phyloP scores from a whole-genome alignment of 306 rosid genomes.

The Glycyrrhiza uralensis region DNA sequence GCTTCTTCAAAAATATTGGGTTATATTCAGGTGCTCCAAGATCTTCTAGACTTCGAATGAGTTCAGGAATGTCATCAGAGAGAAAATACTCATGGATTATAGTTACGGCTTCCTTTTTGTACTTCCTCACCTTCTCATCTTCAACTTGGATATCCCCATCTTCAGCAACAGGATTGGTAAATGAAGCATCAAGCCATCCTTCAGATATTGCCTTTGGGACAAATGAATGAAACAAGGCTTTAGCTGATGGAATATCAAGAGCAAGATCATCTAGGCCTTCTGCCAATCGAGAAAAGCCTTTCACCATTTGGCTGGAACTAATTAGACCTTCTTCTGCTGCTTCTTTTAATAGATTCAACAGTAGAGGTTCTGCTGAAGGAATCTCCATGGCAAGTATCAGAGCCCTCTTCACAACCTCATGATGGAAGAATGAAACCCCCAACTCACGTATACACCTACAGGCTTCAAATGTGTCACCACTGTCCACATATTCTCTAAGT shows the following conservation, averaged over 20 bases:
- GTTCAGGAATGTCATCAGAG: constrained; percentile 96
- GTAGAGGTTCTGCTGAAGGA: constrained; percentile 58
- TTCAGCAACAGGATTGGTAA: constrained; percentile 51
- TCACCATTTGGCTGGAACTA: constrained; percentile 96
- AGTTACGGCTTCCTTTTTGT: constrained; percentile 79
- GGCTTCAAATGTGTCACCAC: constrained; percentile 81
- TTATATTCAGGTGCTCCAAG: constrained; percentile 75
- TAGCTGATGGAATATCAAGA: constrained; percentile 92
- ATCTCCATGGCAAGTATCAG: constrained; percentile 85
- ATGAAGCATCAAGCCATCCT: constrained; percentile 95
- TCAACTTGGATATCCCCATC: constrained; percentile 54
- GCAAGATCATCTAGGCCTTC: constrained; percentile 98
- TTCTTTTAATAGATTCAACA: constrained; percentile 78
- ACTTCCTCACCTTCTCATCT: constrained; percentile 62
- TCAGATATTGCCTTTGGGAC: constrained; percentile 76
- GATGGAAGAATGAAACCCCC: constrained; percentile 95
- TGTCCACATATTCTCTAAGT: constrained; percentile 76
- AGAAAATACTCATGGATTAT: constrained; percentile 91
- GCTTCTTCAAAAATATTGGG: constrained; percentile 84
- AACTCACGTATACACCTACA: constrained; percentile 92
- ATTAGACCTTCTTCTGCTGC: constrained; percentile 93
- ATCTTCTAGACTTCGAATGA: constrained; percentile 86
- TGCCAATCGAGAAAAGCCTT: constrained; percentile 86
- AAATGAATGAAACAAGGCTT: constrained; percentile 55
- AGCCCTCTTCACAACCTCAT: constrained; percentile 97